Conservation (phyloP, 306 rosid genomes). For the Aeschynomene evenia region DNA sequence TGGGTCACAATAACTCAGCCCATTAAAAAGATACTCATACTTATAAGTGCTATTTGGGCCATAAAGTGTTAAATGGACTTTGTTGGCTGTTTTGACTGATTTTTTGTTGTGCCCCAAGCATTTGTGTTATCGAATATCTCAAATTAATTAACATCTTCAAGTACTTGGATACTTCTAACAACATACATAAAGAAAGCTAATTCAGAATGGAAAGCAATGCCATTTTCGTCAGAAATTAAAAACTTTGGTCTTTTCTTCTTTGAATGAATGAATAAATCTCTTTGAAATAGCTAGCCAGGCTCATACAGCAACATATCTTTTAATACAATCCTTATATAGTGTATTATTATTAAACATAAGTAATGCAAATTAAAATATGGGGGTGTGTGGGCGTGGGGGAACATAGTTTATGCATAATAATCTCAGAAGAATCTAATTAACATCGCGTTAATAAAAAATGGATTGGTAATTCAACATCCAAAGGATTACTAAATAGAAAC, state of each 20-base stretch:
- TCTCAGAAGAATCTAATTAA: too few species aligned
- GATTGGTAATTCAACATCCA: neutral
- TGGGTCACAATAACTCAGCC: too few species aligned
- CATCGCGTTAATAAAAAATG: too few species aligned
- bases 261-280: neutral
- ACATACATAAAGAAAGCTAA: neutral
- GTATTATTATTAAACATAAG: neutral
- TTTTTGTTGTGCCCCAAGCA: too few species aligned
- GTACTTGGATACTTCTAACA: neutral
- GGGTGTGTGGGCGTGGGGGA: too few species aligned
- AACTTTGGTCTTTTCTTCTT: neutral
- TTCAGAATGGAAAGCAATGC: neutral
- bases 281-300: neutral
- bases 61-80: too few species aligned
- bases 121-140: neutral
- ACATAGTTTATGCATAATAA: too few species aligned
- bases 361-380: neutral
- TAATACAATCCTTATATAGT: neutral
- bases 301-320: too few species aligned
- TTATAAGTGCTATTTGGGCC: too few species aligned
- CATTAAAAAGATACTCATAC: too few species aligned
- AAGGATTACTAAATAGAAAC: neutral
- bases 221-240: neutral
- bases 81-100: too few species aligned
- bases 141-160: neutral